A percentile compares a stretch with the other conserved stretches of the same genome.
phyloP scores from a whole-genome alignment of 306 rosid species.

The Medicago lupulina region DNA sequence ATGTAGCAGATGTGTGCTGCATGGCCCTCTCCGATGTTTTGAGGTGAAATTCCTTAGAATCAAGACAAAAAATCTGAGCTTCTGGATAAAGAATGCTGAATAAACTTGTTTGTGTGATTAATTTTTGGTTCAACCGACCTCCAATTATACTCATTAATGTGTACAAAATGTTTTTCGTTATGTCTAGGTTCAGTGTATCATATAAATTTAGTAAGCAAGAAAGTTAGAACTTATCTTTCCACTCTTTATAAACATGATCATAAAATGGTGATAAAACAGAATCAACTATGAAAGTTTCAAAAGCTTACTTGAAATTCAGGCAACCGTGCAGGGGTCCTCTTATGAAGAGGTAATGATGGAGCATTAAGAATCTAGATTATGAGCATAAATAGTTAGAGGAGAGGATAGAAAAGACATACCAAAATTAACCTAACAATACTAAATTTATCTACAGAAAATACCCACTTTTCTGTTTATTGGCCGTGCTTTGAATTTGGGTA shows the following conservation, averaged over 20 bases:
- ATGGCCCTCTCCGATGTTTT: constrained; percentile 88
- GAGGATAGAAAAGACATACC: constrained; percentile 29
- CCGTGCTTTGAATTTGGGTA: constrained; percentile 81
- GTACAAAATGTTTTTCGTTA: neutral
- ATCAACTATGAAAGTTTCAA: constrained; percentile 20
- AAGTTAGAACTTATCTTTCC: constrained; percentile 4
- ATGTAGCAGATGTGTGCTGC: constrained; percentile 66
- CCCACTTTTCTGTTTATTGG: constrained; percentile 92
- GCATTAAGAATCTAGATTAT: constrained; percentile 78
- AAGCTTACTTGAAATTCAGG: constrained; percentile 92
- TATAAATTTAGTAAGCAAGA: neutral
- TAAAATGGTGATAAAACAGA: constrained; percentile 8
- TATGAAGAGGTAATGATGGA: constrained; percentile 76
- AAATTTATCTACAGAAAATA: constrained; percentile 42
- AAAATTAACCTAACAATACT: constrained; percentile 31
- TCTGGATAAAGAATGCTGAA: constrained; percentile 13
- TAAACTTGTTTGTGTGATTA: constrained; percentile 31
- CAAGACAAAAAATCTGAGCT: constrained; percentile 42
- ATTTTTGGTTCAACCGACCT: neutral
- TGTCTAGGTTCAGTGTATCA: neutral
- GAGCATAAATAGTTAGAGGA: constrained; percentile 36
- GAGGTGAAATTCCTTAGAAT: constrained; percentile 80
- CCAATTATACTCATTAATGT: neutral
- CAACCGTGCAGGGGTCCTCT: constrained; percentile 76
- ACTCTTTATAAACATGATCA: neutral